These are phyloP conservation scores for Haplographium delicatum DNA, from an alignment of 495 filamentous ascomycete genomes.

Conservation along the genomic window DNA sequence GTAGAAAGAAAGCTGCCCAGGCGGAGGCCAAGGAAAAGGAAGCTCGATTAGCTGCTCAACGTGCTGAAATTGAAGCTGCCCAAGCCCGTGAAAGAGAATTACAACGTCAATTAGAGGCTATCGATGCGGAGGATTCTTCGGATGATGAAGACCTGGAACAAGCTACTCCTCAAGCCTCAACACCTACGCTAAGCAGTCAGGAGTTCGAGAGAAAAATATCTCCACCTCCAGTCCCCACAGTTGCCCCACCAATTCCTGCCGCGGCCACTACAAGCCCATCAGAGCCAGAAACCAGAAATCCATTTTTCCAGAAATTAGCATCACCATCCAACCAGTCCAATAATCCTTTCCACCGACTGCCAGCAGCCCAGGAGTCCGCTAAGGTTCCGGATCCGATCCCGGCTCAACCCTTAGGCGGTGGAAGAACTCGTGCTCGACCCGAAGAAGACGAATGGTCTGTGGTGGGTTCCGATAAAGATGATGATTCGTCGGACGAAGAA, in stretches of 20 bases:
- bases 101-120: slow-evolving; percentile 76
- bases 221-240: slow-evolving; percentile 38
- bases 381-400: slow-evolving; percentile 17
- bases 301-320: slow-evolving; percentile 67
- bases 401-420: slow-evolving; percentile 29
- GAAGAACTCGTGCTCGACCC: slow-evolving; percentile 52
- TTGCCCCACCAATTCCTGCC: slow-evolving; percentile 36
- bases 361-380: slow-evolving; percentile 48
- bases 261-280: slow-evolving; percentile 26
- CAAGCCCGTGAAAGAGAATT: slow-evolving; percentile 83
- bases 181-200: slow-evolving; percentile 59
- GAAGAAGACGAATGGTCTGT: slow-evolving; percentile 87
- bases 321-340: slow-evolving; percentile 53
- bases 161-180: slow-evolving; percentile 77
- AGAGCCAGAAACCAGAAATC: slow-evolving; percentile 54
- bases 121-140: slow-evolving; percentile 66
- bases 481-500: slow-evolving; percentile 62
- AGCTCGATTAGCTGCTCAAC: slow-evolving; percentile 72
- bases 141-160: slow-evolving; percentile 83
- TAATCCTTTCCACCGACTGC: slow-evolving; percentile 94
- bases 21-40: slow-evolving; percentile 88
- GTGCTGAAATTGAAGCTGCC: slow-evolving; percentile 88
- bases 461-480: slow-evolving; percentile 73
- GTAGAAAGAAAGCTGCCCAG: slow-evolving; percentile 78
- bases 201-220: slow-evolving; percentile 48